These are phyloP conservation scores for Ceratobasidium sp. DNA, from an alignment of 1,284 basidiomycete genomes.

Conservation along the genomic window DNA sequence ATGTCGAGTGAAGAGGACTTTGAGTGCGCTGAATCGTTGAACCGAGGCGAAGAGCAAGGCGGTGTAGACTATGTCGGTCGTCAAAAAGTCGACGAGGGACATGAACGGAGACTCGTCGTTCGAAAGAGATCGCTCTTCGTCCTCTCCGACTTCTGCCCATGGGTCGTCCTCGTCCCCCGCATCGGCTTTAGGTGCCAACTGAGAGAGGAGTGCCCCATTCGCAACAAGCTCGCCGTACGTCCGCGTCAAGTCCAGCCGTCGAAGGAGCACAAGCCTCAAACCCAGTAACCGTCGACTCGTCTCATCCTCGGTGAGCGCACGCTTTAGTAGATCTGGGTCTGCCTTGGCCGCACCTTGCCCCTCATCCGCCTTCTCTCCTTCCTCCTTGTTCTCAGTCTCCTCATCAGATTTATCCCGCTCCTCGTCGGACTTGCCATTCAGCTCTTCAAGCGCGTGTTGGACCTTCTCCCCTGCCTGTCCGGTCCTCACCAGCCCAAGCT, in stretches of 20 bases:
- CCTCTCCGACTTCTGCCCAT: constrained; percentile 73
- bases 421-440: constrained; percentile 48
- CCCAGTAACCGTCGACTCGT: constrained; percentile 34
- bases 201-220: neutral
- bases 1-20: constrained; percentile 69
- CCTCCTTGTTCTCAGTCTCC: constrained; percentile 51
- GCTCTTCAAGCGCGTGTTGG: constrained; percentile 55
- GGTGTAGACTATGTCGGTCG: constrained; percentile 65
- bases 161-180: constrained; percentile 70
- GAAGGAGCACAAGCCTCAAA: constrained; percentile 60
- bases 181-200: constrained; percentile 48
- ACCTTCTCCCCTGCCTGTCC: constrained; percentile 61
- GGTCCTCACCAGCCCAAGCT: constrained; percentile 71
- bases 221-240: constrained; percentile 61
- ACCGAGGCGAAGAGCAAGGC: constrained; percentile 74
- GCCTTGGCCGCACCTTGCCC: constrained; percentile 5
- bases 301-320: constrained; percentile 29
- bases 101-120: constrained; percentile 58
- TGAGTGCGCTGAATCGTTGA: constrained; percentile 68
- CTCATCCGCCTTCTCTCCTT: constrained; percentile 25
- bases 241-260: constrained; percentile 71
- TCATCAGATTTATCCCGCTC: constrained; percentile 48
- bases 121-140: constrained; percentile 50
- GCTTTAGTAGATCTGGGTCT: constrained; percentile 15
- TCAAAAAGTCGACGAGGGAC: constrained; percentile 72